Base-by-base conservation (phyloP, 1,139 yeast genomes). In the Geotrichum histeridarum region DNA sequence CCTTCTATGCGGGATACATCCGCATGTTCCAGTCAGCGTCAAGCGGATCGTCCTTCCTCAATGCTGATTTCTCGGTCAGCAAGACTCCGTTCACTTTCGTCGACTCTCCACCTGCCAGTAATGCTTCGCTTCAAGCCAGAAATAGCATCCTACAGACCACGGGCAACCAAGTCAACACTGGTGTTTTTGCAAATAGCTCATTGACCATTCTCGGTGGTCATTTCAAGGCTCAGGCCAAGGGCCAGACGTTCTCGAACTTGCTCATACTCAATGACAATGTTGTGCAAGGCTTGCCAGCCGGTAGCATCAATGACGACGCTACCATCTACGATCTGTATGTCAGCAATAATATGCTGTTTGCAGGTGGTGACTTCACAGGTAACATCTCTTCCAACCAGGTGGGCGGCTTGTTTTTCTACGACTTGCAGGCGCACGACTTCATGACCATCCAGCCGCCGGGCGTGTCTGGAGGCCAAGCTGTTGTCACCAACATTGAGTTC, bases 161-260 rank as follows among this genome's bases (percentile, higher is more conserved):
- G 27, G 61, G 58, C 35, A 62, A 61, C 27, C 51, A 60, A 15
- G 57, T 70, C 14, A 62, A 64, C 53, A 57, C 72, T 2, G 75
- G 75, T 9, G 61, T 67, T 1, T 74, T 72, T 57, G 72, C 84
- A 42, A 83, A 83, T 63, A 70, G 71, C 18, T 64, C 81, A 0
- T 59, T 77, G 3, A 73, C 83, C 50, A 77, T 80, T 0, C 63
- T 84, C 45, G 90, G 85, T n/a, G 84, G 83, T 30, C 65, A 68
- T 1, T 80, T 85, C 53, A 35, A 55, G 5, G 68, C 66, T 0
- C 49, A 51, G 2, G 56, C 58, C n/a, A 54, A 61, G 0, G 38
- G 38, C n/a, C 53, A 61, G 8, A 36, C 37, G 8, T 54, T 38
- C 37, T 53, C 76, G 1, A 76, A 83, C 55, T 61, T 83, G 50